Evolutionary conservation across 768 basidiomycete genomes (phyloP), one percentile per base, ranked within the genome.

Genomic region (Boletellus sp.): DNA sequence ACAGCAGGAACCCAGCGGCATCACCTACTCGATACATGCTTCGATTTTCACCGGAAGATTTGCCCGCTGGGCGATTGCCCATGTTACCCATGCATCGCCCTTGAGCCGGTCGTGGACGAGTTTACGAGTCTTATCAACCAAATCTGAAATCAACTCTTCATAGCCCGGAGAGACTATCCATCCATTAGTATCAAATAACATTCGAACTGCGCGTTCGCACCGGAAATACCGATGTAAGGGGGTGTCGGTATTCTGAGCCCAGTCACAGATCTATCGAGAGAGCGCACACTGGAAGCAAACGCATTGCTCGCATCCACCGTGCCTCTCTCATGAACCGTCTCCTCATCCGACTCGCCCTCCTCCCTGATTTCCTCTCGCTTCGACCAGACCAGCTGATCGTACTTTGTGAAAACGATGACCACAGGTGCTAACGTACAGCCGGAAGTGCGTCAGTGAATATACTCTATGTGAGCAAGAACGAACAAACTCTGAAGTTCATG

Each of bases 41-140:
- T 45, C 42, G 9, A 53, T 44, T 17, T 53, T 53, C 22, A 41
- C 10, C 2, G 52, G 51, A 2, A 52, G 19, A 34, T 6, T 49
- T 17, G 47, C 48, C 35, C 43, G 42, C 33, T 50, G 42, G 9
- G 52, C 48, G 26, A 53, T 50, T 4, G 37, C 47, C 47, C 46
- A 48, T 10, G 24, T 45, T 33, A 50, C 47, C 51, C 51, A 52
- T n/a, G 42, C 51, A 17, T 49, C 52, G 13, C 48, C 47, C 35
- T 45, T 39, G 13, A 53, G 20, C 32, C 47, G 42, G 4, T 53
- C 32, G 13, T 31, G 19, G 26, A 53, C 47, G 15, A 49, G 12
- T 3, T 32, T 31, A 11, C 47, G 38, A 22, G 42, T 50, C 24
- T 12, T 28, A 13, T 40, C 33, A 23, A 53, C 32, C n/a, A 53